Base-by-base conservation (phyloP, 805 yeast genomes). In the fission yeast (Schizosaccharomyces pombe) region DNA sequence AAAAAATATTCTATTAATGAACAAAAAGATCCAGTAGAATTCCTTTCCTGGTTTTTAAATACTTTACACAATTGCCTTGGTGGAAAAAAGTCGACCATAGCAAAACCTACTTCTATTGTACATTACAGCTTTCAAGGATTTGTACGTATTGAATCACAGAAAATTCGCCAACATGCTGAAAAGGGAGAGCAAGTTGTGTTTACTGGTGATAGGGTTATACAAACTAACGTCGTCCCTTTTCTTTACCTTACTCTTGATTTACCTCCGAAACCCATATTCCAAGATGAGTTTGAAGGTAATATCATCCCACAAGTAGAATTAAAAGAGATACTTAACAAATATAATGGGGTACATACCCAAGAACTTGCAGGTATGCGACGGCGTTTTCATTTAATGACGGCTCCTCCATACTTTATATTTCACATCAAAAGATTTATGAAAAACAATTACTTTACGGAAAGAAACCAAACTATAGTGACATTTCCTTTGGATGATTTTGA, bases 381-480 rank as follows among this genome's bases (percentile, higher is more conserved):
- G 55, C 63, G 66, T 5, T 75, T 71, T 58, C 59, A 69, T 29
- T 61, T 78, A 29, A 37, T 62, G 1, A 65, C 64, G 43, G 64
- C 71, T 22, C 93, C 93, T 0, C 70, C 71, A 34, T 73, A 67
- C 55, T 62, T 84, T 34, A 65, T 79, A 4, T 59, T 84, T 1
- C 77, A 76, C 59, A 70, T 77, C 55, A 76, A 80, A 57, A 69
- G 91, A 56, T 70, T 75, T 56, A 65, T 65, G 11, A 70, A 69
- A 28, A 60, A 63, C 12, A 64, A 64, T 9, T 60, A 65, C 24
- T 61, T 68, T 9, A 61, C 70, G 47, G 70, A 70, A 55, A 63
- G 75, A 55, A 79, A 78, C 60, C 77, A 78, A 32, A 79, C 82
- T 1, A 72, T 81, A 30, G 80, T 83, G 2, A 77, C 75, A 51